Percentiles rank a stretch among this genome's conserved stretches.
phyloP scores from a whole-genome alignment of 139 green algal species.

The Protoeuglena noctilucae region DNA sequence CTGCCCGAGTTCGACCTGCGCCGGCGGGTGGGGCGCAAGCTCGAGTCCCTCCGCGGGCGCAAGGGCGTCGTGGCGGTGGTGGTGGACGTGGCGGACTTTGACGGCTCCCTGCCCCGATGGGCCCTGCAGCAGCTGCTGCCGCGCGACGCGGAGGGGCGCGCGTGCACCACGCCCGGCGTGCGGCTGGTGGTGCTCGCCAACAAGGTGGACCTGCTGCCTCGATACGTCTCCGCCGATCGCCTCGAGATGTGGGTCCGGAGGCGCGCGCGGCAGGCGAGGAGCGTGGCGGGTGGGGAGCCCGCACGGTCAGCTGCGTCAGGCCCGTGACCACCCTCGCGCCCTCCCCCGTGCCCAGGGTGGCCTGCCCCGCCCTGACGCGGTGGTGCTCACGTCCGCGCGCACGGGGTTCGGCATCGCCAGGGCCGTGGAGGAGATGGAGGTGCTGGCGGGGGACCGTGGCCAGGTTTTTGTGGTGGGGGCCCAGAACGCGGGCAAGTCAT shows the following conservation, averaged over 20 bases:
- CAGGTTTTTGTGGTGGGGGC: constrained; percentile 89
- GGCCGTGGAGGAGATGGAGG: constrained; percentile 15
- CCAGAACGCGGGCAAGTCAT: constrained; percentile 74
- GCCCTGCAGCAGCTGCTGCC: constrained; percentile 14
- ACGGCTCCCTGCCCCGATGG: constrained; percentile 74
- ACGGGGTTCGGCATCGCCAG: constrained; percentile 26
- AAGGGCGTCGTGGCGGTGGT: constrained; percentile 68
- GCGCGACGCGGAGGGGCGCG: neutral
- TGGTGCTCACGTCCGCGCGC: constrained; percentile 41
- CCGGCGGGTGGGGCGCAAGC: constrained; percentile 44
- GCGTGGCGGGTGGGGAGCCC: neutral
- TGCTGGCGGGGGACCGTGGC: constrained; percentile 34
- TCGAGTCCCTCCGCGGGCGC: constrained; percentile 54
- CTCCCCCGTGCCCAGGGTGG: constrained; percentile 26
- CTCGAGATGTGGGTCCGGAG: constrained; percentile 48
- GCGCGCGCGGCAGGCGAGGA: constrained; percentile 20
- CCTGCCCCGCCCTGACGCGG: constrained; percentile 26
- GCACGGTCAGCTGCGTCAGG: too few species aligned
- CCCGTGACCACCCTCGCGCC: too few species aligned
- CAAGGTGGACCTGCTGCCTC: constrained; percentile 83
- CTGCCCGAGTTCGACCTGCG: constrained; percentile 70
- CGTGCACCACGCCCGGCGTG: constrained; percentile 2
- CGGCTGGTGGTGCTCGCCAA: constrained; percentile 71
- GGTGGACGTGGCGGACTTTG: constrained; percentile 83
- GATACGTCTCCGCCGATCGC: constrained; percentile 19